Conservation (phyloP, 2,329 filamentous ascomycete genomes). For the Capronia epimyces region DNA sequence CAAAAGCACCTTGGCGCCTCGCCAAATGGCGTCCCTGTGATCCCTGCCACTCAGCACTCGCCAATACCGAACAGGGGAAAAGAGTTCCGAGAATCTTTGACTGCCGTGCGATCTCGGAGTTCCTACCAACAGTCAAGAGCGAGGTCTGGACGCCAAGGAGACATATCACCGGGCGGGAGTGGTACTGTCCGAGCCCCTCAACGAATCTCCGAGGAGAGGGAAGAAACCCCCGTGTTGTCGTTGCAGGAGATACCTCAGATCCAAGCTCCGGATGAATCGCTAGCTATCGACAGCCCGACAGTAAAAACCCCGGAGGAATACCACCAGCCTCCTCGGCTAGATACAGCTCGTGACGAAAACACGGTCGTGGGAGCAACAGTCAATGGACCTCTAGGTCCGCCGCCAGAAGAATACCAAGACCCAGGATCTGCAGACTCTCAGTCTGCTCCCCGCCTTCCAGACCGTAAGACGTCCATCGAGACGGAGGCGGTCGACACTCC, state of each 20-base stretch:
- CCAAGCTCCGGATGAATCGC: slow-evolving; percentile 35
- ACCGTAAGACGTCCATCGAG: slow-evolving; percentile 22
- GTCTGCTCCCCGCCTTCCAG: slow-evolving; percentile 15
- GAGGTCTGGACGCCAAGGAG: slow-evolving; percentile 48
- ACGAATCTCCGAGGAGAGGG: slow-evolving; percentile 54
- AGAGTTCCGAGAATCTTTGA: slow-evolving; percentile 79
- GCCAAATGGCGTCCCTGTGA: slow-evolving; percentile 75
- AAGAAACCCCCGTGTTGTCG: slow-evolving; percentile 34
- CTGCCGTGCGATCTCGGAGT: slow-evolving; percentile 58
- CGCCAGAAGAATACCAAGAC: slow-evolving; percentile 35
- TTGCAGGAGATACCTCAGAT: slow-evolving; percentile 31
- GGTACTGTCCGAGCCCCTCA: slow-evolving; percentile 38
- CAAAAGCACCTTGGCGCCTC: slow-evolving; percentile 83
- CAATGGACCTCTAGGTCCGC: slow-evolving; percentile 49
- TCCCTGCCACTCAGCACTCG: slow-evolving; percentile 64
- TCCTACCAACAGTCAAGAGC: slow-evolving; percentile 51
- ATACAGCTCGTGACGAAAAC: slow-evolving; percentile 37
- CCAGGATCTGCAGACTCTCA: slow-evolving; percentile 37
- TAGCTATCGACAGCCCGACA: slow-evolving; percentile 41
- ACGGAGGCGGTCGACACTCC: slow-evolving; percentile 11
- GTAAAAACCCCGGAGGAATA: slow-evolving; percentile 64
- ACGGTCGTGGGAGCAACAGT: slow-evolving; percentile 51
- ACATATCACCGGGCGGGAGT: slow-evolving; percentile 57
- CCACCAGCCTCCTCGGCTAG: slow-evolving; percentile 37
- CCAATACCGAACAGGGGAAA: slow-evolving; percentile 80